phyloP scores from a whole-genome alignment of 129 eudicot species.

The Kitagawia praeruptora region DNA sequence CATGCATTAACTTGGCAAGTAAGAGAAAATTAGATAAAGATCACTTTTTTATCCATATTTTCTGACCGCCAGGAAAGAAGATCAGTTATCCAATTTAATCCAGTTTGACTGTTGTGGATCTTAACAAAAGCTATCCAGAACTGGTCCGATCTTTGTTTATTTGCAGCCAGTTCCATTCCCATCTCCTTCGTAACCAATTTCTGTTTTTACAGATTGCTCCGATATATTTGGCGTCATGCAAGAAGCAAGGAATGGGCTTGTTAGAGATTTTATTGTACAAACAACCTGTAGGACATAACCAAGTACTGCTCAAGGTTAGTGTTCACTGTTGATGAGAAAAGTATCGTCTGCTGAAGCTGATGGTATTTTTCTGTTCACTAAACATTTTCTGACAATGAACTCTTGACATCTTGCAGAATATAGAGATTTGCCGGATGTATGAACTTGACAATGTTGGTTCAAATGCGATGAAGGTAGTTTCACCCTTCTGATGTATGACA shows the following conservation, averaged over 20 bases:
- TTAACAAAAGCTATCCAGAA: not conserved
- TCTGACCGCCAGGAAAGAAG: not conserved
- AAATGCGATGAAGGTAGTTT: conserved; percentile 81
- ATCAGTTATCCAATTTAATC: not conserved
- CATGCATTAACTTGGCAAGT: conserved; percentile 97
- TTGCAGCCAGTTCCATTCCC: not conserved
- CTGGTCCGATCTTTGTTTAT: not conserved
- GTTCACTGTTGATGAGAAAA: not conserved
- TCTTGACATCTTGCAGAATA: conserved; percentile 32
- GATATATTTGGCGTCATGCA: conserved; percentile 74
- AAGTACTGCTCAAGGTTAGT: conserved; percentile 60
- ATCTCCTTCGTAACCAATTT: not conserved
- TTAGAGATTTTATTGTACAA: conserved; percentile 77
- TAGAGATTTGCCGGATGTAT: conserved; percentile 91
- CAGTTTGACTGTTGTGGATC: not conserved
- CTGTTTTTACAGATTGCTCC: conserved; percentile 66
- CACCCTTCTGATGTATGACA: not conserved
- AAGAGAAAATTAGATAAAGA: conserved; percentile 22
- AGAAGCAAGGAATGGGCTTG: conserved; percentile 78
- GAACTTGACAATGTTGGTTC: conserved; percentile 68
- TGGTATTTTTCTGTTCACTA: not conserved
- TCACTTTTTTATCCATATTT: not conserved
- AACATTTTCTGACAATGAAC: conserved; percentile 6
- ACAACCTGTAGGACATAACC: conserved; percentile 77
- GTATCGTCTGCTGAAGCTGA: conserved; percentile 6